Evolutionary conservation across 1,284 basidiomycete species (phyloP), one percentile per base, ranked within the genome.

Genomic region (Chiua sp.): DNA sequence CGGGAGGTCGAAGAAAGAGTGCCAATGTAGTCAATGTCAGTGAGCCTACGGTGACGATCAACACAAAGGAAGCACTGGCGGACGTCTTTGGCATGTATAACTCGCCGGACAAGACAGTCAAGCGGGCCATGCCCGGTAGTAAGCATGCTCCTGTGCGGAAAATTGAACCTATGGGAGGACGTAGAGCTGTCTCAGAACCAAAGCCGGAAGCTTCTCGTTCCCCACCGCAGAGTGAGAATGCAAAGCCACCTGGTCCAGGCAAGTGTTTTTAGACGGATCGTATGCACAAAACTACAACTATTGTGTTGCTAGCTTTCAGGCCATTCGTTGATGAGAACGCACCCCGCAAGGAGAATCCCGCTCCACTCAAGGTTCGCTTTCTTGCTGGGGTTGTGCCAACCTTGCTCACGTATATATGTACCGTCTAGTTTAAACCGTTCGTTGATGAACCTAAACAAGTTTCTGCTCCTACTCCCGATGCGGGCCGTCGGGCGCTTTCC

Each of bases 71-170:
- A 63, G 96, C 96, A 4, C 81, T 96, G 55, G 91, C 87, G n/a
- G 95, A 97, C 72, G 93, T 98, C 44, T 94, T 94, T 78, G 90
- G 89, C 59, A 93, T 98, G 88, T 96, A 94, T 74, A 96, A 97
- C 73, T 92, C 90, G 11, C 91, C 91, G 3, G 90, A 92, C 62
- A 90, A 90, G 77, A 93, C 91, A 0, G 83, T 84, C 52, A 83
- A 78, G 65, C 72, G 80, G 37, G 59, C 80, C 7, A 71, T 77
- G 58, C 73, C 81, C 15, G 89, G 89, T 22, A 88, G 85, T 66
- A 91, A 91, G 68, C 83, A 91, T 69, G 88, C 87, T 2, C 87
- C 88, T 33, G 77, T 90, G 37, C 84, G 80, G 71, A 87, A 83
- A 68, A 76, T 91, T 26, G 85, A 88, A 32, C 75, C 78, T 3